phyloP scores from a whole-genome alignment of 2,329 filamentous ascomycete species.

The Pseudogymnoascus sp. region DNA sequence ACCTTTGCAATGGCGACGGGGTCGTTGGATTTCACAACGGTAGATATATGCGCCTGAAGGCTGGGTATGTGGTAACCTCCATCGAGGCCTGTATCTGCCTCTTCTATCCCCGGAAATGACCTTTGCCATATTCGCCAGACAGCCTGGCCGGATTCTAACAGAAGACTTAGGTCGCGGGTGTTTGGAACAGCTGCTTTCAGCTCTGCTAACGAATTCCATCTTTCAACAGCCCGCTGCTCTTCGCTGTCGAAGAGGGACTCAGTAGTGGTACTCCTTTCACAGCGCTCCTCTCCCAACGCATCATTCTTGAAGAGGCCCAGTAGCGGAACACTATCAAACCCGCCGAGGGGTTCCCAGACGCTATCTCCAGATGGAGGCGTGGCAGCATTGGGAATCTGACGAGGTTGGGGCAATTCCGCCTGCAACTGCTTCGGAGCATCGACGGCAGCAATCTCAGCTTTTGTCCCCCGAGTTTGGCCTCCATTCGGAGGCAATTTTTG shows the following conservation, averaged over 20 bases:
- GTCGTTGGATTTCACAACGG: slow-evolving; percentile 29
- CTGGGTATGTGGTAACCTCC: slow-evolving; percentile 15
- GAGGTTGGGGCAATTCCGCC: background rate
- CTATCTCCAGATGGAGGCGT: background rate
- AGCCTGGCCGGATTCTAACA: slow-evolving; percentile 20
- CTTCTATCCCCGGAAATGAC: slow-evolving; percentile 12
- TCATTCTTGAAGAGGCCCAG: background rate
- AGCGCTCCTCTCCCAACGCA: background rate
- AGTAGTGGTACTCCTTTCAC: background rate
- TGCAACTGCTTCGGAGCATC: background rate
- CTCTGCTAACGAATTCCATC: background rate
- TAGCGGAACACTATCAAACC: background rate
- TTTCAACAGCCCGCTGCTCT: background rate
- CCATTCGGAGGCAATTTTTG: slow-evolving; percentile 11
- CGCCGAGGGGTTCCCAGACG: background rate
- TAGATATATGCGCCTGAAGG: slow-evolving; percentile 31
- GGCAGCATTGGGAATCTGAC: background rate
- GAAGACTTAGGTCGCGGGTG: slow-evolving; percentile 14
- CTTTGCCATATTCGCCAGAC: slow-evolving; percentile 24
- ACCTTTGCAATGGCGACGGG: slow-evolving; percentile 34
- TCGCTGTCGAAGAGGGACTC: background rate
- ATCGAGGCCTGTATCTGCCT: background rate
- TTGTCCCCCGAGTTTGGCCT: background rate
- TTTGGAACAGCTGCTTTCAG: slow-evolving; percentile 14
- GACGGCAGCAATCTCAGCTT: background rate